phyloP scores from a whole-genome alignment of 768 basidiomycete species.

The Amanita fuliginea region DNA sequence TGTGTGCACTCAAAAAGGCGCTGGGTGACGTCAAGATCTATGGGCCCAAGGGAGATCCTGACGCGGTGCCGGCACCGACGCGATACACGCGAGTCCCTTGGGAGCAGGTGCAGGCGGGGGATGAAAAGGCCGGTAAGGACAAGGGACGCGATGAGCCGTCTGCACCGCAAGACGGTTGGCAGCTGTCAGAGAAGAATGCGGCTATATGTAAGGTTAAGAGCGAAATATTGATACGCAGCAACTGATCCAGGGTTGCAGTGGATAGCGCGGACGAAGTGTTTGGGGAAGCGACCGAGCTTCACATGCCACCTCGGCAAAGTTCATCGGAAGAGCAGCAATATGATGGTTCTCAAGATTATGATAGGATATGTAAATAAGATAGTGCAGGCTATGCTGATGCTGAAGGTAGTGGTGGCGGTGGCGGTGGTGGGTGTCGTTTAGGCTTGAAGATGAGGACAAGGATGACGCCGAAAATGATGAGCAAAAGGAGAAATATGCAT shows the following conservation, averaged over 20 bases:
- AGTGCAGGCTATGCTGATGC: constrained; percentile 1
- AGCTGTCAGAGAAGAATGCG: constrained; percentile 40
- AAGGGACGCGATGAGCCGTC: neutral
- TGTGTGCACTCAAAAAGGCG: constrained; percentile 72
- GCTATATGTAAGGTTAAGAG: constrained; percentile 28
- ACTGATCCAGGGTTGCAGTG: constrained; percentile 14
- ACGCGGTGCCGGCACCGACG: constrained; percentile 38
- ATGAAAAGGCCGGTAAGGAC: constrained; percentile 17
- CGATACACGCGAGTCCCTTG: constrained; percentile 69
- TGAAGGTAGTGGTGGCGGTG: constrained; percentile 16
- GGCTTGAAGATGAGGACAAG: constrained; percentile 92
- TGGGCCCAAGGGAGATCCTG: constrained; percentile 50
- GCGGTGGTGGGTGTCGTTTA: constrained; percentile 34
- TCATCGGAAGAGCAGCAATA: constrained; percentile 10
- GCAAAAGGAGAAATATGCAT: constrained; percentile 84
- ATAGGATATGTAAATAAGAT: constrained; percentile 1
- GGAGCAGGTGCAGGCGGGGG: constrained; percentile 38
- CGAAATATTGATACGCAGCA: neutral
- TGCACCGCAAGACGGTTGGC: constrained; percentile 26
- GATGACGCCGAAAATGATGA: constrained; percentile 83
- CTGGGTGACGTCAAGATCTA: constrained; percentile 63
- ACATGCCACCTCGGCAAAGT: constrained; percentile 23
- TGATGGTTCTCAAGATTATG: neutral
- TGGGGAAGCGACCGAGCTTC: constrained; percentile 26
- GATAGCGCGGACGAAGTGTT: constrained; percentile 34